Base-by-base conservation (phyloP, 2,329 filamentous ascomycete genomes). In the Nemania abortiva region DNA sequence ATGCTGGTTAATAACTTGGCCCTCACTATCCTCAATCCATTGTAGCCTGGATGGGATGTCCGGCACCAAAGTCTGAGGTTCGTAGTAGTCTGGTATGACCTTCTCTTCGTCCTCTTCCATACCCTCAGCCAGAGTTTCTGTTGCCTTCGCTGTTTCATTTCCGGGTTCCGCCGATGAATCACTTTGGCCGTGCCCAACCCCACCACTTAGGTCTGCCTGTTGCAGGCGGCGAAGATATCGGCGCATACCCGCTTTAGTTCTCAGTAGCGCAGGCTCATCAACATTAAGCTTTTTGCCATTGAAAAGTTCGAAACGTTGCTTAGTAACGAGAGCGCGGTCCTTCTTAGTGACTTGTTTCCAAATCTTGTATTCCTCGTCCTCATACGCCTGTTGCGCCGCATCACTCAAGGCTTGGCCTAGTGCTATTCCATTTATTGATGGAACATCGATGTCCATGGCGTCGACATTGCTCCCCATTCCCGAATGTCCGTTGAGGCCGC, bases 291-390 rank as follows among this genome's bases (percentile, higher is more conserved):
- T 93, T 75, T 94, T 91, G 59, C 91, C 92, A 70, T 91, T 92
- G 82, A 99, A 97, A 15, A 99, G 87, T 47, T 92, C 89, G 79
- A 94, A 91, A 37, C 96, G 89, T 78, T 97, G 93, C 72, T 95
- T 94, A 68, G 96, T 92, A 62, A 95, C 89, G 27, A 92, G 84
- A 3, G 96, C 96, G 70, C 96, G 91, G 76, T 97, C 95, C 79
- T 96, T 98, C 82, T 98, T 98, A 1, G 96, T 99, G 49, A 97
- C 94, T 81, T 98, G 95, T 83, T 98, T 99, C 96, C 97, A 99
- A 42, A 96, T 92, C 79, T 97, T 97, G 82, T 96, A 97, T 78
- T 98, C 95, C 67, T 98, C 95, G 74, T 98, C 95, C 74, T 97
- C 90, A 73, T 94, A 94, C 13, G 88, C 87, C 74, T 97, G 93